Base-by-base conservation (phyloP, 2,329 filamentous ascomycete species). In the Phyllachora maydis region DNA sequence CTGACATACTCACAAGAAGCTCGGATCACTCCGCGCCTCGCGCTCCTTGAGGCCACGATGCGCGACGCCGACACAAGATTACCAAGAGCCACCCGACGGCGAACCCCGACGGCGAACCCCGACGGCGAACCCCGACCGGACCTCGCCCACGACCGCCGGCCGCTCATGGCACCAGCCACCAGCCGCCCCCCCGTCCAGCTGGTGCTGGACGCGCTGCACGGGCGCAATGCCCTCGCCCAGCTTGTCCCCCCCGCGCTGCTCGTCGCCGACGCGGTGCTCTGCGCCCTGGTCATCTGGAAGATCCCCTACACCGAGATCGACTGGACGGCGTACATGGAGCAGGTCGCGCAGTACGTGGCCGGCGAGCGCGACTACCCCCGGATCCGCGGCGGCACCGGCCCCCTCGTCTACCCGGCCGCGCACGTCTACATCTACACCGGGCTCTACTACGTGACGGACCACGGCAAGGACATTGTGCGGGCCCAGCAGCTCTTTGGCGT, bases 251-350 rank as follows among this genome's bases (percentile, higher is more conserved):
- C 69, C 0, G 50, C 68, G 4, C 56, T 92, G 5, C 55, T 88
- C 33, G 43, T 74, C 16, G 54, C 62, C 25, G 83, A 93, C 41
- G 68, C 67, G 6, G 46, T 64, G 11, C 61, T 92, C 12, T 88
- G 77, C 45, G 59, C 52, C 10, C 43, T 78, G 16, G 61, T 93
- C 32, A 75, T 92, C 32, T 70, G 67, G 60, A 83, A 71, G 45
- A 60, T 92, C 28, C 71, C 82, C 19, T 92, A 98, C 45, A 98
- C 88, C 20, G 88, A 98, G 48, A 98, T 98, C 40, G 88, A 98
- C 50, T 98, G 85, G 85, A 64, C 62, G 28, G 81, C 88, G 1
- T 98, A 98, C 48, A 95, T 98, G 83, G 65, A 93, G 44, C 88
- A 98, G 41, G 60, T 95, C 21, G 51, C 63, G 19, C 70, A 83